A percentile compares a stretch with the other conserved stretches of the same genome.
phyloP scores from a whole-genome alignment of 2,329 filamentous ascomycete species.

The Venturia nashicola region DNA sequence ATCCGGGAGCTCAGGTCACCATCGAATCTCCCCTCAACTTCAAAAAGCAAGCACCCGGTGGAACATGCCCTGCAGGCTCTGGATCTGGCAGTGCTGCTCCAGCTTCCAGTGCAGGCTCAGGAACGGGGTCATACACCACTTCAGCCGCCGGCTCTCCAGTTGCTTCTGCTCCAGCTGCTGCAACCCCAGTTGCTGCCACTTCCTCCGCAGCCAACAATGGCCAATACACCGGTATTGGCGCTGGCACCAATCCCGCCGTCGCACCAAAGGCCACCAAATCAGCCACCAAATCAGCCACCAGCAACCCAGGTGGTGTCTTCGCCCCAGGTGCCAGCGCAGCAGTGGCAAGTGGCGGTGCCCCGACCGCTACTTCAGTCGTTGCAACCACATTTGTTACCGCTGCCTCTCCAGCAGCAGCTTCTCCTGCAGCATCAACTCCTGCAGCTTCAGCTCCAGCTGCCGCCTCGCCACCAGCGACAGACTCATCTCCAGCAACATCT shows the following conservation, averaged over 20 bases:
- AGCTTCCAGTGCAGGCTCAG: not conserved
- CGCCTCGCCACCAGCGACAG: not conserved
- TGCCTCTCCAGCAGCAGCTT: conserved; percentile 5
- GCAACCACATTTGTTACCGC: conserved; percentile 2
- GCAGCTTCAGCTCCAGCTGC: not conserved
- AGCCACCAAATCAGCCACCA: conserved; percentile 6
- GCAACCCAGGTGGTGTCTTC: conserved; percentile 16
- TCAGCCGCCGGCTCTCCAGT: not conserved
- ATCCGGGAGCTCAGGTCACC: conserved; percentile 47
- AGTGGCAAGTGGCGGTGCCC: not conserved
- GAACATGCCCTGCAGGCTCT: not conserved
- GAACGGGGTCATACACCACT: not conserved
- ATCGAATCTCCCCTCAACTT: conserved; percentile 28
- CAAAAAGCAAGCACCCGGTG: conserved; percentile 23
- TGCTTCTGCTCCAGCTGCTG: not conserved
- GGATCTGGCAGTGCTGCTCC: not conserved
- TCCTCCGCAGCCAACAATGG: conserved; percentile 12
- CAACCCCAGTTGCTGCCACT: not conserved
- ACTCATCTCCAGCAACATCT: not conserved
- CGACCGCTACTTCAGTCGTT: conserved; percentile 5
- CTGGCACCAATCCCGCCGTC: conserved; percentile 10
- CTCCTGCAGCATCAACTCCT: not conserved
- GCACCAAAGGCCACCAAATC: conserved; percentile 8
- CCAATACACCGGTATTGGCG: conserved; percentile 9
- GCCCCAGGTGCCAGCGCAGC: conserved; percentile 17